Evolutionary conservation across 2,329 filamentous ascomycete genomes (phyloP), one percentile per base, ranked within the genome.

Genomic region (Arachnopeziza araneosa): DNA sequence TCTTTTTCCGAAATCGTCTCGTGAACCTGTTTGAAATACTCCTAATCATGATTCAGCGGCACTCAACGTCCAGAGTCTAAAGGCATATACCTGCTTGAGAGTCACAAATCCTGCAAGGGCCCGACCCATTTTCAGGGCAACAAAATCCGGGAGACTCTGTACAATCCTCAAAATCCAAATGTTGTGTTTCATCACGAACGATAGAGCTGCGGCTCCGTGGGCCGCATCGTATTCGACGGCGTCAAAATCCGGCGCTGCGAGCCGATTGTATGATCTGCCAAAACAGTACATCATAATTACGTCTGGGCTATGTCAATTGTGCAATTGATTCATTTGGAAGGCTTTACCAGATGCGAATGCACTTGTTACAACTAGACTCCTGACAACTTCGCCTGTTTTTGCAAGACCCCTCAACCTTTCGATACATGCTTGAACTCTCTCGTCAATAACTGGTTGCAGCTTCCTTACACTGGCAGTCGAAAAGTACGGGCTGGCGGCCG

Each of bases 401-500:
- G 23, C 26, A n/a, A 30, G 19, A n/a, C 26, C 24, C 22, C 26
- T 4, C 23, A 54, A 30, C 8, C 52, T 24, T 14, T 24, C 17
- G n/a, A 56, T 56, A 7, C 58, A 65, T 62, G 49, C 54, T 14
- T 61, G 53, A 5, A 63, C 24, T 24, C 59, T 64, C 6, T 55
- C 56, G 19, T 52, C 44, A 4, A 67, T 65, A 4, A 60, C 50
- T n/a, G 60, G 57, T 26, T 62, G 52, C 22, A 63, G 50, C 7
- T 52, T 54, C 1, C 44, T 24, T 22, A 65, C 58, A 7, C 24
- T 49, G 12, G 21, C 19, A 23, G 55, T 61, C 24, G 63, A 65
- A 36, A 66, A 65, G 52, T 58, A 56, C 2, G 61, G 62, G 49
- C 57, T 65, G n/a, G 65, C 19, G 8, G 60, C 59, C 32, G 32